Percentiles rank a stretch among this genome's conserved stretches.
These are phyloP conservation scores for Aristolochia californica DNA, from an alignment of 164 flowering plant genomes.

Conservation along the genomic window DNA sequence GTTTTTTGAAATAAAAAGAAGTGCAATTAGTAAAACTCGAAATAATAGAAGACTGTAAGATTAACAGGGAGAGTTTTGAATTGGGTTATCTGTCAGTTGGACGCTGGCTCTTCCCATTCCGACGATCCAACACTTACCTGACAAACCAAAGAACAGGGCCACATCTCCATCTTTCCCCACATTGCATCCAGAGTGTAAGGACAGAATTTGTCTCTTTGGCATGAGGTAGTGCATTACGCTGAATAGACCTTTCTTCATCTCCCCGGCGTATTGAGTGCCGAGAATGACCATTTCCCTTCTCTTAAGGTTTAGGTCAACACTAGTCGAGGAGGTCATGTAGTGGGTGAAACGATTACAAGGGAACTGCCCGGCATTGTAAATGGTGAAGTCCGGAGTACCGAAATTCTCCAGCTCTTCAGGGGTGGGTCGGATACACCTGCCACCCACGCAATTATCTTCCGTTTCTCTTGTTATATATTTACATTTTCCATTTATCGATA, in stretches of 20 bases:
- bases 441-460: constrained; percentile 43
- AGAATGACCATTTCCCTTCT: constrained; percentile 99
- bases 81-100: background rate
- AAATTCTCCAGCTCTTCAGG: constrained; percentile 96
- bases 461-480: constrained; percentile 20
- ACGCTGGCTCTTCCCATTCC: background rate
- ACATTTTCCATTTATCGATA: background rate
- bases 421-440: constrained; percentile 99
- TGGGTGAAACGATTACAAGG: constrained; percentile 98
- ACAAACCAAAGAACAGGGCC: constrained; percentile 98
- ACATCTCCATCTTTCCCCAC: constrained; percentile 97
- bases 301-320: constrained; percentile 85
- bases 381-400: constrained; percentile 99
- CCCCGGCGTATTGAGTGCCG: constrained; percentile 98
- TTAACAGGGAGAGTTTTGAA: background rate
- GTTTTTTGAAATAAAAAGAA: background rate
- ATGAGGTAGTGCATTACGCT: constrained; percentile 98
- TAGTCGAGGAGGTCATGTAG: constrained; percentile 99
- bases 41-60: background rate
- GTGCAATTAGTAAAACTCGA: constrained; percentile 3
- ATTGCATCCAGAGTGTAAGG: constrained; percentile 97
- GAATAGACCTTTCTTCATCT: constrained; percentile 99
- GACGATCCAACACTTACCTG: constrained; percentile 41
- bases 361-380: constrained; percentile 97
- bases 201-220: constrained; percentile 94